Percentiles rank a stretch among this genome's conserved stretches.
These are phyloP conservation scores for Venturia asperata DNA, from an alignment of 2,329 filamentous ascomycete genomes.

Conservation along the genomic window DNA sequence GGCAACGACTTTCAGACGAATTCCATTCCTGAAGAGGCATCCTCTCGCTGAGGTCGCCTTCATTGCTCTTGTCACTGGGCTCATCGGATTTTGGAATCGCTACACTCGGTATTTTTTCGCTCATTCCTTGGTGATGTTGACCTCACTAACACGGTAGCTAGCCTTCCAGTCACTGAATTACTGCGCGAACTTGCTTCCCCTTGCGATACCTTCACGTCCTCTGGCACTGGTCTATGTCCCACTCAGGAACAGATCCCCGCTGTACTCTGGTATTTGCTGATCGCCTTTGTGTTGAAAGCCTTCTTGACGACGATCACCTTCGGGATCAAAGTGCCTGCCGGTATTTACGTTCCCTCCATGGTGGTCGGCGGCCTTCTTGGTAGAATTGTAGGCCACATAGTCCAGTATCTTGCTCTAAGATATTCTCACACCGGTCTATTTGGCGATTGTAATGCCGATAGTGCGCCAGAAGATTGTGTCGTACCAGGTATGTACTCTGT, in stretches of 20 bases:
- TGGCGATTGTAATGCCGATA: conserved; percentile 61
- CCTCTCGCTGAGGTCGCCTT: conserved; percentile 83
- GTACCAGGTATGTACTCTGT: conserved; percentile 66
- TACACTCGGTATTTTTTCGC: conserved; percentile 48
- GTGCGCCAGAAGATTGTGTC: conserved; percentile 71
- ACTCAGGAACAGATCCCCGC: conserved; percentile 66
- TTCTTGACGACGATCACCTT: conserved; percentile 85
- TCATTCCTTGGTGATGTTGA: neutral
- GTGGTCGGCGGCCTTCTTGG: conserved; percentile 92
- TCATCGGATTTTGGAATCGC: conserved; percentile 88
- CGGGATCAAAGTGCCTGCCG: conserved; percentile 91
- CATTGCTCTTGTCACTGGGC: conserved; percentile 75
- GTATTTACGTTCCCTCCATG: conserved; percentile 98
- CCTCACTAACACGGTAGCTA: conserved; percentile 30
- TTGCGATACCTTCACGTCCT: conserved; percentile 62
- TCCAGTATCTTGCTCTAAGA: conserved; percentile 72
- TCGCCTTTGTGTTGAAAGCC: conserved; percentile 84
- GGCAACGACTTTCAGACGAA: conserved; percentile 81
- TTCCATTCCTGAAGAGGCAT: conserved; percentile 69
- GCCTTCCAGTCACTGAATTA: conserved; percentile 81
- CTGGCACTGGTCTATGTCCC: conserved; percentile 74
- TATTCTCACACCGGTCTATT: conserved; percentile 69
- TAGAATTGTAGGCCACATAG: conserved; percentile 74
- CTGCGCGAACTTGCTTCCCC: conserved; percentile 86
- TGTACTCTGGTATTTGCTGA: conserved; percentile 62